phyloP scores from a whole-genome alignment of 2,329 filamentous ascomycete genomes.

The Orbilia blumenaviensis region DNA sequence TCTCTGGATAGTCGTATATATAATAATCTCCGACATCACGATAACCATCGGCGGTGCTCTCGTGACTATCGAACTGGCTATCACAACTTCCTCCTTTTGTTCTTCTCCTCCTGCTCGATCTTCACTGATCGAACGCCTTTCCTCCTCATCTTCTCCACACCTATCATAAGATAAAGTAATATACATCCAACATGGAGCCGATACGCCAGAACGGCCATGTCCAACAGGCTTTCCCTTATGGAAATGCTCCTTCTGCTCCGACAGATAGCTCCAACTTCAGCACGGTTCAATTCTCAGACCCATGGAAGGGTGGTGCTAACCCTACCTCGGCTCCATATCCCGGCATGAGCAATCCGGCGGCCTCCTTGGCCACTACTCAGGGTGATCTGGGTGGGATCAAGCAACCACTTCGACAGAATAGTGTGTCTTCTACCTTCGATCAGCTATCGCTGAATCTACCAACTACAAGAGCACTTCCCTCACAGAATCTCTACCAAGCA shows the following conservation, averaged over 20 bases:
- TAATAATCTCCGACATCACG: constrained; percentile 9
- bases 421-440: constrained; percentile 54
- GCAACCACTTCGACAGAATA: constrained; percentile 45
- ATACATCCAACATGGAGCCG: constrained; percentile 36
- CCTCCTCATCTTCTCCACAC: neutral
- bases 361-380: constrained; percentile 18
- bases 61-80: constrained; percentile 34
- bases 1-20: constrained; percentile 24
- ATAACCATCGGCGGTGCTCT: constrained; percentile 17
- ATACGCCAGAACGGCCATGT: constrained; percentile 37
- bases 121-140: constrained; percentile 40
- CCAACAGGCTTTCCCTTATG: constrained; percentile 27
- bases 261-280: constrained; percentile 19
- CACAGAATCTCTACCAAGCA: constrained; percentile 43
- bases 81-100: constrained; percentile 15
- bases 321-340: constrained; percentile 30
- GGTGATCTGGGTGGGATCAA: constrained; percentile 32
- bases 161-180: neutral
- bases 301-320: constrained; percentile 38
- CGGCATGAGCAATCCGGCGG: constrained; percentile 25
- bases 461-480: constrained; percentile 44
- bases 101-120: constrained; percentile 35
- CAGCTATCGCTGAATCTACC: constrained; percentile 36
- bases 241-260: neutral
- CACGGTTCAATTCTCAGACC: constrained; percentile 47